A percentile compares a stretch with the other conserved stretches of the same genome.
Conservation (phyloP, 331 rosid species). For the Rosa hybrid region DNA sequence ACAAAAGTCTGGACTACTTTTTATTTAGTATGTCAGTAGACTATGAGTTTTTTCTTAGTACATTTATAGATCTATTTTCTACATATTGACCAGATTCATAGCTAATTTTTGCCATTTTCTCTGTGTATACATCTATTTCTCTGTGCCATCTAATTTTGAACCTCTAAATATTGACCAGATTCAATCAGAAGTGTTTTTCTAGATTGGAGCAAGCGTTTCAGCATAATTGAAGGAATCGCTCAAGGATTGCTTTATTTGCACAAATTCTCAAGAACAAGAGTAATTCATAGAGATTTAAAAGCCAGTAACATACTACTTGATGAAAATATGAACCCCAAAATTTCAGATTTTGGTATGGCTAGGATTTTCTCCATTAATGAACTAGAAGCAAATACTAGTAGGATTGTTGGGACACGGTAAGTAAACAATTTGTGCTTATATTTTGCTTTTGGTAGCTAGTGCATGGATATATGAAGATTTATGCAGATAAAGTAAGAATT, state of each 20-base stretch:
- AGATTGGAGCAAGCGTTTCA: not conserved
- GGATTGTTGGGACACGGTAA: conserved; percentile 10
- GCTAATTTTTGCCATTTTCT: no score
- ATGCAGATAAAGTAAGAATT: no score
- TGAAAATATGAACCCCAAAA: not conserved
- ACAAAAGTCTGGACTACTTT: conserved; percentile 6
- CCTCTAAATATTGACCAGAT: not conserved
- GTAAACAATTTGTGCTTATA: no score
- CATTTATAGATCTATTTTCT: no score
- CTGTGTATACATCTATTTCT: no score
- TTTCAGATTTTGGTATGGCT: not conserved
- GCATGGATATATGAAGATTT: no score
- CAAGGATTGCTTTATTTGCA: not conserved
- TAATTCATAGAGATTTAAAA: not conserved
- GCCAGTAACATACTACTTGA: not conserved
- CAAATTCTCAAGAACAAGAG: not conserved
- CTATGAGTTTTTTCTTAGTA: no score
- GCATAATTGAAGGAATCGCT: not conserved
- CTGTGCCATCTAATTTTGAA: no score
- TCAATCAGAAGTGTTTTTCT: not conserved
- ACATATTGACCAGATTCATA: no score
- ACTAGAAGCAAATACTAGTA: not conserved
- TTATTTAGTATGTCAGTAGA: not conserved
- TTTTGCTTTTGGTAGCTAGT: no score
- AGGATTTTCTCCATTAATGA: not conserved